Evolutionary conservation across 2,329 filamentous ascomycete species (phyloP).

Genomic region (Emergomyces pasteurianus): DNA sequence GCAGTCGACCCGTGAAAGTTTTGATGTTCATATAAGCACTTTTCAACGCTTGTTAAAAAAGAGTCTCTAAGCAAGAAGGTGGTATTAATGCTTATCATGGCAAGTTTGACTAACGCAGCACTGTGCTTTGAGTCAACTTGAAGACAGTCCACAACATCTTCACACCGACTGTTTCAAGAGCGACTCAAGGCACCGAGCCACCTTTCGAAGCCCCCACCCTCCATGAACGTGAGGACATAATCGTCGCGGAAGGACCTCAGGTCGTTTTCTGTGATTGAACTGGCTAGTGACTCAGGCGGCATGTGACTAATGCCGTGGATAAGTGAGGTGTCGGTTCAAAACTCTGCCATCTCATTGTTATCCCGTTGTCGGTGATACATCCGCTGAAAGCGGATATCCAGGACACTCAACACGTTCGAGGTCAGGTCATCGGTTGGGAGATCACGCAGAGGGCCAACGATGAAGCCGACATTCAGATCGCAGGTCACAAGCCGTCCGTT

Average conservation of each 20-base stretch:
- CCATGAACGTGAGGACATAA: not conserved
- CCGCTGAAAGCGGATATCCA: not conserved
- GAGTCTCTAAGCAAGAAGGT: not conserved
- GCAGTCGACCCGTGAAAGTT: not conserved
- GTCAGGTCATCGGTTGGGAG: not conserved
- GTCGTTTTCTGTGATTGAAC: not conserved
- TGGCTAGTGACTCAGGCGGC: not conserved
- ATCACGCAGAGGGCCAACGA: not conserved
- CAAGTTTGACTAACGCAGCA: not conserved
- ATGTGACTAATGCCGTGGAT: not conserved
- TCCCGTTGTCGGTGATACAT: not conserved
- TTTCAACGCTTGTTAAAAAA: not conserved
- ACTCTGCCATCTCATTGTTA: not conserved
- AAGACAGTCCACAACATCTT: not conserved
- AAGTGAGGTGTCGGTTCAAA: not conserved
- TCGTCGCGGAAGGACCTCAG: not conserved
- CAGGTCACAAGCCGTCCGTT: not conserved
- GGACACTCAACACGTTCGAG: not conserved
- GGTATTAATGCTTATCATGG: not conserved
- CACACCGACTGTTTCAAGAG: not conserved
- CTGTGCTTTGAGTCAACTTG: not conserved
- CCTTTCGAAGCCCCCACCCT: not conserved
- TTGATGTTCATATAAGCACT: not conserved
- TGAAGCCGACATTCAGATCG: not conserved
- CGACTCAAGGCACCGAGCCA: not conserved